Evolutionary conservation across 2,329 filamentous ascomycete genomes (phyloP).

Genomic region (Clarireedia homoeocarpa): DNA sequence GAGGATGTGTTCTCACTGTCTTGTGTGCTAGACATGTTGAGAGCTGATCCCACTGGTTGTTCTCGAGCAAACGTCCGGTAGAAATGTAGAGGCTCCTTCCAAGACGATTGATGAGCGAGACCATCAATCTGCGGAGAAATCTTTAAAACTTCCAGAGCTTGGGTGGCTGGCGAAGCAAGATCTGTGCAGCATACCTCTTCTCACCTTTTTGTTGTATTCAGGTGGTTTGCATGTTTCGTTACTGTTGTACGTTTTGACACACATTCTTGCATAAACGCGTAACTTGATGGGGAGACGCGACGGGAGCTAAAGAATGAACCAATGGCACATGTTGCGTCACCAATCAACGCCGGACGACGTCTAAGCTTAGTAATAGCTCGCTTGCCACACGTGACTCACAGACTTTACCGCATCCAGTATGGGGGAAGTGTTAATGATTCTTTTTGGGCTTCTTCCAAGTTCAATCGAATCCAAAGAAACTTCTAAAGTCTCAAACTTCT

Average conservation of each 20-base stretch:
- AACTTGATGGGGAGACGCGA: too few relatives aligned
- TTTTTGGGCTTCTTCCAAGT: slow-evolving; percentile 7
- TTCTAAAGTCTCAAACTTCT: slow-evolving; percentile 8
- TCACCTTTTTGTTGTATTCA: too few relatives aligned
- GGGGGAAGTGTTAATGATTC: slow-evolving; percentile 1
- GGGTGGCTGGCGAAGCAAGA: too few relatives aligned
- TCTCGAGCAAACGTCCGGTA: not conserved
- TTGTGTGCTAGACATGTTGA: not conserved
- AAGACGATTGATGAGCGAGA: too few relatives aligned
- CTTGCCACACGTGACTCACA: not conserved
- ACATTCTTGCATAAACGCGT: too few relatives aligned
- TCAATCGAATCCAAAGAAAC: slow-evolving; percentile 5
- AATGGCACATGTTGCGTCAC: not conserved
- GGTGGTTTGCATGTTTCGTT: too few relatives aligned
- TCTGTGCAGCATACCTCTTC: too few relatives aligned
- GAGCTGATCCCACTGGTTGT: not conserved
- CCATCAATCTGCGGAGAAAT: too few relatives aligned
- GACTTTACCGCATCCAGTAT: slow-evolving; percentile 4
- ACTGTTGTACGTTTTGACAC: too few relatives aligned
- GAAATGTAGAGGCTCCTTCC: too few relatives aligned
- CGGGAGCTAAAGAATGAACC: too few relatives aligned
- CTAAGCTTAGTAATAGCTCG: not conserved
- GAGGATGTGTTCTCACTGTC: not conserved
- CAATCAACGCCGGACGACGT: not conserved
- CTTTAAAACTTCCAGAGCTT: too few relatives aligned